Evolutionary conservation across 2,329 filamentous ascomycete species (phyloP), one percentile per base, ranked within the genome.

Genomic region (Xylaria polymorpha): DNA sequence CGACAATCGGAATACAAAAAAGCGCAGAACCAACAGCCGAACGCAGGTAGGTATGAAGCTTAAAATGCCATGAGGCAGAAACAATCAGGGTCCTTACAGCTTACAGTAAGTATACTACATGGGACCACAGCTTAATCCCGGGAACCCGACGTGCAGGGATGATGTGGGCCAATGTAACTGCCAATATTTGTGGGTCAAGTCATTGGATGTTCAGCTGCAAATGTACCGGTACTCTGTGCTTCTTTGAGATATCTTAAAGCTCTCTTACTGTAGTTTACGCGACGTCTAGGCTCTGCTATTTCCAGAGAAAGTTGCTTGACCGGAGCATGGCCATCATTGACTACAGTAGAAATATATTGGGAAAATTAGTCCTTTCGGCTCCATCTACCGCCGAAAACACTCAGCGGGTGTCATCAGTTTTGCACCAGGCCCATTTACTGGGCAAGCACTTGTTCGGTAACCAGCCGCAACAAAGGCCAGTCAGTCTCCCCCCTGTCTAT

Each of bases 1-100:
- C 48, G 57, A 41, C 18, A 14, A 41, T 41, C 18, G 60, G 56
- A 22, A n/a, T 41, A 22, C 55, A 20, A 43, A 37, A 15, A 56
- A 10, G 6, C 48, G 25, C n/a, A 18, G 35, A 29, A 43, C 37
- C 3, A 43, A 29, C 14, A 8, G 37, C n/a, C 4, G 20, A 10
- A 15, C 14, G 55, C 37, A 43, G 29, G 37, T n/a, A 43, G 29
- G 37, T n/a, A 58, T 1, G 15, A 58, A 58, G 55, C 55, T 43
- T 58, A 53, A 53, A 35, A 53, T 50, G 22, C 46, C 15, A 7
- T 9, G n/a, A 44, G 43, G 3, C 7, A 2, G 10, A 37, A 37
- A 9, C 35, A 53, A 35, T 14, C 50, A 53, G 15, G 25, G 29
- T 53, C 25, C 50, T 1, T n/a, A n/a, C n/a, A n/a, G n/a, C n/a